A percentile compares a stretch with the other conserved stretches of the same genome.
These are phyloP conservation scores for Porodaedalea pini DNA, from an alignment of 1,284 basidiomycete species.

Conservation along the genomic window DNA sequence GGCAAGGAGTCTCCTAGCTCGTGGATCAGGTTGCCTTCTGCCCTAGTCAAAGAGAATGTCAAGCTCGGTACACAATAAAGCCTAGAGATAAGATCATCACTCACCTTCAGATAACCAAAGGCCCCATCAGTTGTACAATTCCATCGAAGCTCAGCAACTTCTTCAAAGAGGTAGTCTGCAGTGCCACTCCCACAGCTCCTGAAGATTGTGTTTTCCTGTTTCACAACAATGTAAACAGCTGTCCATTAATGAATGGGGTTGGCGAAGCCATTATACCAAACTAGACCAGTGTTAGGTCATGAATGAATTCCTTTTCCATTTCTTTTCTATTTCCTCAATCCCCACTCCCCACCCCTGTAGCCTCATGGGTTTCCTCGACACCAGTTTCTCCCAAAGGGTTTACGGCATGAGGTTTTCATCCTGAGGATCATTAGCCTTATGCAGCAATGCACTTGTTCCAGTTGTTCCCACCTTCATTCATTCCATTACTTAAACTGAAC, in stretches of 20 bases:
- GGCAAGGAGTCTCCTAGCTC: conserved; percentile 17
- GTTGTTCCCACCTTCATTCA: too few species aligned
- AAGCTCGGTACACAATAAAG: background rate
- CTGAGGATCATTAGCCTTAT: too few species aligned
- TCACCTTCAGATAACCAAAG: conserved; percentile 12
- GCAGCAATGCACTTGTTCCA: too few species aligned
- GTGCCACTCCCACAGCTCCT: conserved; percentile 17
- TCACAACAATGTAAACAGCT: conserved; percentile 16
- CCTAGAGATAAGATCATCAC: background rate
- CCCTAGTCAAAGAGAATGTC: background rate
- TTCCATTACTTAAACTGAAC: too few species aligned
- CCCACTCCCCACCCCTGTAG: too few species aligned
- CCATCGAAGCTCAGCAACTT: conserved; percentile 4
- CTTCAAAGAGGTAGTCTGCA: background rate
- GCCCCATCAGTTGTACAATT: conserved; percentile 4
- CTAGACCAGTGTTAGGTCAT: too few species aligned
- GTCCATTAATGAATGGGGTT: conserved; percentile 20
- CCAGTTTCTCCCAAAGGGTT: too few species aligned
- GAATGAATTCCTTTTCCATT: too few species aligned
- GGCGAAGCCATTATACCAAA: conserved; percentile 17
- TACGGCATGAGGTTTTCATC: too few species aligned
- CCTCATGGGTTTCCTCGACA: too few species aligned
- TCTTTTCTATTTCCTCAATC: too few species aligned
- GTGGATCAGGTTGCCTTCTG: conserved; percentile 20
- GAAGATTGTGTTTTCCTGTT: conserved; percentile 15